Evolutionary conservation across 345 rosid genomes (phyloP).

Genomic region (Salix arbutifolia): DNA sequence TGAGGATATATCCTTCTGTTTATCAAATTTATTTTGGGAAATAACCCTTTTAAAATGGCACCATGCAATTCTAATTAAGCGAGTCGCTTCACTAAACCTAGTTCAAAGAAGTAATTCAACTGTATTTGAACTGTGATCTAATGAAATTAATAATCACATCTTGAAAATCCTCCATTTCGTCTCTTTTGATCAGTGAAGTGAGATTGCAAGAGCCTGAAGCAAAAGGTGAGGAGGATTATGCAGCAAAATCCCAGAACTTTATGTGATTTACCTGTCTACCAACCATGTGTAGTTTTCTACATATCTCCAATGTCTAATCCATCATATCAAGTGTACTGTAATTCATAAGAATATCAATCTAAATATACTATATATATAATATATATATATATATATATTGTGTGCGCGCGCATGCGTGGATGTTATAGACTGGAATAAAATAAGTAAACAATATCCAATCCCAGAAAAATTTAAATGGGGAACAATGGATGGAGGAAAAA

Average conservation of each 20-base stretch:
- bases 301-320: slow-evolving; percentile 13
- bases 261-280: neutral
- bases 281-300: neutral
- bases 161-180: slow-evolving; percentile 1
- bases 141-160: neutral
- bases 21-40: neutral
- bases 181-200: neutral
- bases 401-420: too few species aligned
- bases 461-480: neutral
- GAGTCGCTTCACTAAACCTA: neutral
- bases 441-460: neutral
- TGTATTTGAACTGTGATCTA: neutral
- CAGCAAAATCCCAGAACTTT: neutral
- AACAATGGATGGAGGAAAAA: neutral
- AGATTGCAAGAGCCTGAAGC: neutral
- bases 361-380: neutral
- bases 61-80: neutral
- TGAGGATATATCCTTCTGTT: neutral
- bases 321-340: slow-evolving; percentile 12
- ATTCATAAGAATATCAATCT: neutral
- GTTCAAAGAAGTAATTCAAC: neutral
- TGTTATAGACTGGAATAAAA: too few species aligned
- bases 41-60: neutral
- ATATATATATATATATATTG: neutral
- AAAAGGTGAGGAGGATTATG: neutral